Percentiles rank a stretch among this genome's conserved stretches.
These are phyloP conservation scores for Polyporus arcularius DNA, from an alignment of 768 basidiomycete genomes.

Conservation along the genomic window DNA sequence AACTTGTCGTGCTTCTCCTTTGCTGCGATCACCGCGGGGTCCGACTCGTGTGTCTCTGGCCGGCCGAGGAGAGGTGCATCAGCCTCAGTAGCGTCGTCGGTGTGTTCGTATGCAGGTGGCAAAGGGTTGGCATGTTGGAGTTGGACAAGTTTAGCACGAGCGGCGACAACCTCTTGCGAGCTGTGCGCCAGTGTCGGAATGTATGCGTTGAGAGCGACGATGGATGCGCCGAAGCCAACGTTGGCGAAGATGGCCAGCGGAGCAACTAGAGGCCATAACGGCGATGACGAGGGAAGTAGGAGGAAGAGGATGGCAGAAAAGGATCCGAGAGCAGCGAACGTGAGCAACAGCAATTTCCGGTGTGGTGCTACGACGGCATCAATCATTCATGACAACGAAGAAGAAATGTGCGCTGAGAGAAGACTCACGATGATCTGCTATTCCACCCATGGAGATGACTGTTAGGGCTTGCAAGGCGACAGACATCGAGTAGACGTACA, in stretches of 20 bases:
- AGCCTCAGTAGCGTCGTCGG: slow-evolving; percentile 4
- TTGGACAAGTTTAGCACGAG: slow-evolving; percentile 36
- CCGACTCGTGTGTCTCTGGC: slow-evolving; percentile 1
- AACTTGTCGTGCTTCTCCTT: slow-evolving; percentile 48
- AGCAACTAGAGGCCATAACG: slow-evolving; percentile 68
- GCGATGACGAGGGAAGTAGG: slow-evolving; percentile 67
- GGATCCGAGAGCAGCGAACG: slow-evolving; percentile 75
- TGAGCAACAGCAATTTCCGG: slow-evolving; percentile 76
- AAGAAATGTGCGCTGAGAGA: background rate
- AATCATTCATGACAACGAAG: background rate
- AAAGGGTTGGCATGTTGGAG: background rate
- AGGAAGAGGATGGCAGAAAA: slow-evolving; percentile 70
- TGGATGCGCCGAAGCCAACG: slow-evolving; percentile 81
- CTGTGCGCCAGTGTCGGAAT: slow-evolving; percentile 73
- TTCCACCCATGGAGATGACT: slow-evolving; percentile 90
- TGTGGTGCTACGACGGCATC: slow-evolving; percentile 48
- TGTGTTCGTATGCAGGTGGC: background rate
- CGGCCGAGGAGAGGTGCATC: slow-evolving; percentile 19
- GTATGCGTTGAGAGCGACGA: slow-evolving; percentile 91
- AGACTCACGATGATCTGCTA: slow-evolving; percentile 84
- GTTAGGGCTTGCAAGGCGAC: slow-evolving; percentile 91
- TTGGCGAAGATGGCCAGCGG: slow-evolving; percentile 77
- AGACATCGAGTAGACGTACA: slow-evolving; percentile 86
- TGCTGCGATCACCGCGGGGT: slow-evolving; percentile 20
- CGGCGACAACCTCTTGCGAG: slow-evolving; percentile 55